Evolutionary conservation across 2,329 filamentous ascomycete species (phyloP).

Genomic region (Tolypocladium sp.): DNA sequence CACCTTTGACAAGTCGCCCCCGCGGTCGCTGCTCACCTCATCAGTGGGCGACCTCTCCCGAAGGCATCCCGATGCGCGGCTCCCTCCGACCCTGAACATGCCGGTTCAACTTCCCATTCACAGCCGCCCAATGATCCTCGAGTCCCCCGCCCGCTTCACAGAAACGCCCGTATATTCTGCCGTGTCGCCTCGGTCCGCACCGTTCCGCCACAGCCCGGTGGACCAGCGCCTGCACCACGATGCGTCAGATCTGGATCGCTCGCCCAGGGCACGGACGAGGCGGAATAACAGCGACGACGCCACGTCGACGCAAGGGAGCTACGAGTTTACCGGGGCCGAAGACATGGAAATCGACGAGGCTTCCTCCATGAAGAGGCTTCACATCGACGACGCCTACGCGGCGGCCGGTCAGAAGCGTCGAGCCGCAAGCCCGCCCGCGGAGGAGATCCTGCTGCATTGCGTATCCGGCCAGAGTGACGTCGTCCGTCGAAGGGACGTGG

Average conservation of each 20-base stretch:
- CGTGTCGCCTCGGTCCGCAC: slow-evolving; percentile 33
- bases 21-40: slow-evolving; percentile 33
- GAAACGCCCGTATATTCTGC: slow-evolving; percentile 40
- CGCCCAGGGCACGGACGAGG: slow-evolving; percentile 33
- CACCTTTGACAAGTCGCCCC: slow-evolving; percentile 35
- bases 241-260: slow-evolving; percentile 35
- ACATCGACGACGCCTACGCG: slow-evolving; percentile 36
- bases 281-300: slow-evolving; percentile 46
- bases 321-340: slow-evolving; percentile 27
- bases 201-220: slow-evolving; percentile 27
- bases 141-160: slow-evolving; percentile 32
- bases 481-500: slow-evolving; percentile 37
- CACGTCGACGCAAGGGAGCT: slow-evolving; percentile 34
- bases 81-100: slow-evolving; percentile 28
- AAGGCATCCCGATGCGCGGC: slow-evolving; percentile 28
- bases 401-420: slow-evolving; percentile 42
- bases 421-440: slow-evolving; percentile 43
- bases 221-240: slow-evolving; percentile 37
- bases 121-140: slow-evolving; percentile 25
- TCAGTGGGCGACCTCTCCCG: slow-evolving; percentile 30
- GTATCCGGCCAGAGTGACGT: slow-evolving; percentile 31
- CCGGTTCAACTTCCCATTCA: slow-evolving; percentile 37
- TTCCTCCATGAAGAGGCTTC: slow-evolving; percentile 39
- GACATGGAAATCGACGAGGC: slow-evolving; percentile 45
- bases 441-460: slow-evolving; percentile 32